Conservation (phyloP, 148 eudicot species). For the Rhododendron ovatum region DNA sequence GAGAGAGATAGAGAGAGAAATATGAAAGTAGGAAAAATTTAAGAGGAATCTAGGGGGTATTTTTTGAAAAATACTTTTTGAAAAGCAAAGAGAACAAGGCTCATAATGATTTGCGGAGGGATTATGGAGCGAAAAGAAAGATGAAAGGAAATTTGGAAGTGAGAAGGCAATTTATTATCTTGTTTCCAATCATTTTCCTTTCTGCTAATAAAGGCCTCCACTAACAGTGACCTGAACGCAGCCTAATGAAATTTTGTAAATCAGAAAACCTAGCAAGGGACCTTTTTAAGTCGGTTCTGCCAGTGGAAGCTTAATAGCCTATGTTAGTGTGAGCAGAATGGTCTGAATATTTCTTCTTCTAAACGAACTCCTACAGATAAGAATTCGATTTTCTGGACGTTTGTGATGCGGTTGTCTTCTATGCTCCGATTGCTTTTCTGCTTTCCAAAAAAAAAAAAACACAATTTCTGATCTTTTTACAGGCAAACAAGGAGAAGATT, state of each 20-base stretch:
- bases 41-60: too few relatives aligned
- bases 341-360: background rate
- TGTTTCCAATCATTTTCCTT: background rate
- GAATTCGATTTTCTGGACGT: background rate
- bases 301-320: conserved; percentile 1
- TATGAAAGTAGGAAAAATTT: too few relatives aligned
- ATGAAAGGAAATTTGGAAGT: background rate
- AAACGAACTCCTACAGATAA: background rate
- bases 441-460: background rate
- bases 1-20: too few relatives aligned
- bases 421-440: background rate
- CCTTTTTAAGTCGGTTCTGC: background rate
- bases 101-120: background rate
- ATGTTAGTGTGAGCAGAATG: background rate
- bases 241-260: background rate
- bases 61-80: too few relatives aligned
- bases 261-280: background rate
- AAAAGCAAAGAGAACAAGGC: too few relatives aligned
- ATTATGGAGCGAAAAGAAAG: background rate
- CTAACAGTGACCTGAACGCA: background rate
- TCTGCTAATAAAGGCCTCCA: background rate
- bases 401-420: background rate
- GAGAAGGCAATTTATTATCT: background rate
- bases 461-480: conserved; percentile 10
- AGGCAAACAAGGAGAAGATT: conserved; percentile 94